Conservation (phyloP, 1,284 basidiomycete species). For the Marasmius sp. region DNA sequence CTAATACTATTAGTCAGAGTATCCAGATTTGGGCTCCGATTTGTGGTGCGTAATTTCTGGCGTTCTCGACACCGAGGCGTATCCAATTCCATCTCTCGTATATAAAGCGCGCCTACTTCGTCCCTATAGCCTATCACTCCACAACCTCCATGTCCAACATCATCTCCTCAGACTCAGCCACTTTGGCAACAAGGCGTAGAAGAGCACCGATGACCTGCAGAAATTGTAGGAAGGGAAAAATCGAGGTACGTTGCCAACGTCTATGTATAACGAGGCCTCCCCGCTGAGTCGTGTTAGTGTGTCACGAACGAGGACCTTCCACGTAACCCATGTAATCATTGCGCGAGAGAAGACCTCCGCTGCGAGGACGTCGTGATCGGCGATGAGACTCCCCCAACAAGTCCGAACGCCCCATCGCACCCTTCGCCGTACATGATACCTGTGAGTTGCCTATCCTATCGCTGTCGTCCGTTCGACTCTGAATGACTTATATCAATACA, state of each 20-base stretch:
- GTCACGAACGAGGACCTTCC: constrained; percentile 14
- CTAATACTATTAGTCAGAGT: neutral
- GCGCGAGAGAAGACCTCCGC: constrained; percentile 19
- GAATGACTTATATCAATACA: no score
- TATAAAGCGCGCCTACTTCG: constrained; percentile 1
- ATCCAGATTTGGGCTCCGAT: neutral
- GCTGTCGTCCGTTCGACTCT: neutral
- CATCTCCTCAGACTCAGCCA: constrained; percentile 8
- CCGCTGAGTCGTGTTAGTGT: constrained; percentile 23
- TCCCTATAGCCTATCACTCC: neutral
- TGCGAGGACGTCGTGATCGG: constrained; percentile 25
- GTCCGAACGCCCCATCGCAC: constrained; percentile 1
- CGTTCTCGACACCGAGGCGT: neutral
- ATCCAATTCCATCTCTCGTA: neutral
- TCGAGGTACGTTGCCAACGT: constrained; percentile 37
- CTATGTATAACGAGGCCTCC: neutral
- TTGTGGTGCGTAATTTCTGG: neutral
- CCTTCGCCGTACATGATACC: neutral
- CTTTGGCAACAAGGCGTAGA: constrained; percentile 27
- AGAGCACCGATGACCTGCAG: constrained; percentile 52
- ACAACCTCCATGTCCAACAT: neutral
- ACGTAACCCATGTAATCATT: constrained; percentile 21
- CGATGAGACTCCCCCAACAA: constrained; percentile 12
- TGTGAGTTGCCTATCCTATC: neutral
- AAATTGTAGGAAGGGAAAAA: constrained; percentile 50